Conservation (phyloP, 2,329 filamentous ascomycete species). For the Fusarium compactum region DNA sequence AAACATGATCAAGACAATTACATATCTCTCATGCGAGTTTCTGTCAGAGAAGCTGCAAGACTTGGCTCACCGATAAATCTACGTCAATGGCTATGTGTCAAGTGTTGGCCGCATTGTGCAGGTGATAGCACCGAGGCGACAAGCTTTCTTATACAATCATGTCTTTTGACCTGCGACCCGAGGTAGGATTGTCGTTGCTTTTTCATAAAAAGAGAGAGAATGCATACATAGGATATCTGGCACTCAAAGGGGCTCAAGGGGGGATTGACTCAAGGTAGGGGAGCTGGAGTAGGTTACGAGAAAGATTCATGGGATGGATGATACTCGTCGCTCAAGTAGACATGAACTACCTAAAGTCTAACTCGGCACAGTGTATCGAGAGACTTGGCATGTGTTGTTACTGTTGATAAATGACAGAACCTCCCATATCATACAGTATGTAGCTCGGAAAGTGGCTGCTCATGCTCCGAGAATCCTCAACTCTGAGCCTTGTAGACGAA, state of each 20-base stretch:
- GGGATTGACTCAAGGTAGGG: constrained; percentile 19
- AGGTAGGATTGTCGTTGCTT: constrained; percentile 12
- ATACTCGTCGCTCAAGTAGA: constrained; percentile 18
- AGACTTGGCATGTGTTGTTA: background rate
- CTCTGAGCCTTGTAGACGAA: constrained; percentile 14
- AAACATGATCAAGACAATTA: background rate
- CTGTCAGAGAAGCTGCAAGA: background rate
- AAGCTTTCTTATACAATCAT: constrained; percentile 19
- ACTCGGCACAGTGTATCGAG: constrained; percentile 11
- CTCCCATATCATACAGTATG: constrained; percentile 3
- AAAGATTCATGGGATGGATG: background rate
- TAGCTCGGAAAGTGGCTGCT: constrained; percentile 3
- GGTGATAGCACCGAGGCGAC: constrained; percentile 29
- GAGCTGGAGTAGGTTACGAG: constrained; percentile 2
- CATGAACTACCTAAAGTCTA: background rate
- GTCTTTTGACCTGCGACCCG: constrained; percentile 21
- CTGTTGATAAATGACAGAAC: background rate
- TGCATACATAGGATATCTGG: background rate
- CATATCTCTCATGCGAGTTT: background rate
- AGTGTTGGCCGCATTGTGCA: constrained; percentile 15
- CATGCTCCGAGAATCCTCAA: constrained; percentile 4
- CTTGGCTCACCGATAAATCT: constrained; percentile 25
- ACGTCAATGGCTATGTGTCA: constrained; percentile 30
- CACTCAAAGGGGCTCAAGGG: constrained; percentile 1
- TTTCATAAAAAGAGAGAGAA: constrained; percentile 11